Conservation (phyloP, 495 filamentous ascomycete species). For the Lasiosphaeriaceae sp. region DNA sequence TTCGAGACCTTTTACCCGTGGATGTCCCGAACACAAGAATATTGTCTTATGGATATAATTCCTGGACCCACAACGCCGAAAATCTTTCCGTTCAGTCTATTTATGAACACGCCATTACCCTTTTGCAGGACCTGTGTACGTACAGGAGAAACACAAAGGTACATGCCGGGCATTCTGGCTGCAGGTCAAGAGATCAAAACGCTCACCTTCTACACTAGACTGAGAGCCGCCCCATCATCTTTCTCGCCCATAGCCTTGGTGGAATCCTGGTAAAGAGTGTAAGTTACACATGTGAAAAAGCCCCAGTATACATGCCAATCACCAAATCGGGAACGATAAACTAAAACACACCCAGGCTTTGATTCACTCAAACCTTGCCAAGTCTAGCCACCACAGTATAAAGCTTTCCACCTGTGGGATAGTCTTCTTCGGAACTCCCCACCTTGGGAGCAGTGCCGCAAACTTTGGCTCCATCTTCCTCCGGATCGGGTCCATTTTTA, state of each 20-base stretch:
- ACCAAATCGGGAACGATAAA: too few species aligned
- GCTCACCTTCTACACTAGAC: not conserved
- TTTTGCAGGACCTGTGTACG: conserved; percentile 6
- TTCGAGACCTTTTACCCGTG: conserved; percentile 27
- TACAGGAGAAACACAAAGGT: conserved; percentile 8
- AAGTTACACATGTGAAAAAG: not conserved
- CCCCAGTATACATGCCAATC: too few species aligned
- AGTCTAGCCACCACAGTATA: not conserved
- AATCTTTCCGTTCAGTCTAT: conserved; percentile 2
- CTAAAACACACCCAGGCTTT: conserved; percentile 4
- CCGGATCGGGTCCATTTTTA: not conserved
- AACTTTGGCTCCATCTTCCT: not conserved
- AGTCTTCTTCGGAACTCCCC: not conserved
- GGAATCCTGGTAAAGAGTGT: conserved; percentile 34
- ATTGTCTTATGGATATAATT: conserved; percentile 32
- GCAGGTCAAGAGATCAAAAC: not conserved
- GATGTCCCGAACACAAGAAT: conserved; percentile 28
- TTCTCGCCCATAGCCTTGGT: conserved; percentile 36
- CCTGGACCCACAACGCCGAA: conserved; percentile 7
- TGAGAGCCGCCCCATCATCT: conserved; percentile 21
- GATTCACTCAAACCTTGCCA: conserved; percentile 8
- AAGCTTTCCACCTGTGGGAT: not conserved
- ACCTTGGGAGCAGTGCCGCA: not conserved
- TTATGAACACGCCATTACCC: conserved; percentile 8
- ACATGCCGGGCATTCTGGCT: not conserved